Percentiles rank a stretch among this genome's conserved stretches.
Evolutionary conservation across 2,329 filamentous ascomycete species (phyloP).

Genomic region (Eurotiales sp.): DNA sequence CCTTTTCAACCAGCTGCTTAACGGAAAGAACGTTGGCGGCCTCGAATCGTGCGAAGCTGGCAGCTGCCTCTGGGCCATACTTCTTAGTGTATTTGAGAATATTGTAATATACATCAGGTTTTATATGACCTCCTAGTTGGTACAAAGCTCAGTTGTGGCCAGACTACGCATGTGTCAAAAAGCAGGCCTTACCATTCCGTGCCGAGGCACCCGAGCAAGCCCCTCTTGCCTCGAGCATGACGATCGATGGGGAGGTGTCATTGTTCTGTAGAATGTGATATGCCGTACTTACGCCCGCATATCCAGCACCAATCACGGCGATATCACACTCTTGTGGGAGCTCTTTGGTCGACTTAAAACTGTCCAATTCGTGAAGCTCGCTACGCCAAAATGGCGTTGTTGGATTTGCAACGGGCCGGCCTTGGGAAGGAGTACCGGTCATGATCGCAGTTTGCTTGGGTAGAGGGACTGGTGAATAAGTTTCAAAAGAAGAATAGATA

Average conservation of each 20-base stretch:
- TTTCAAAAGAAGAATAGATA: not conserved
- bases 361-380: slow-evolving; percentile 28
- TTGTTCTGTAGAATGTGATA: slow-evolving; percentile 28
- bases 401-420: slow-evolving; percentile 28
- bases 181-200: slow-evolving; percentile 28
- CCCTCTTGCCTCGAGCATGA: slow-evolving; percentile 32
- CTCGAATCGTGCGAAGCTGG: slow-evolving; percentile 40
- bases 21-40: slow-evolving; percentile 35
- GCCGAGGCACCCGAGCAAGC: slow-evolving; percentile 36
- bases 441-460: not conserved
- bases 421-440: not conserved
- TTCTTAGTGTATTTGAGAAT: slow-evolving; percentile 29
- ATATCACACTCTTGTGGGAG: slow-evolving; percentile 27
- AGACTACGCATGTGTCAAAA: too few species aligned
- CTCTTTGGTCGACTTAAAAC: slow-evolving; percentile 21
- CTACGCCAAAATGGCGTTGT: slow-evolving; percentile 36
- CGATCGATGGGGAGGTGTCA: slow-evolving; percentile 23
- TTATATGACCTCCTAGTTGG: slow-evolving; percentile 38
- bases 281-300: slow-evolving; percentile 30
- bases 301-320: slow-evolving; percentile 35
- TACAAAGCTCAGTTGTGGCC: too few species aligned
- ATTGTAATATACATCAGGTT: slow-evolving; percentile 40
- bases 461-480: too few species aligned
- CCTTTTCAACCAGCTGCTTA: slow-evolving; percentile 36
- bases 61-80: slow-evolving; percentile 33